Percentiles rank a stretch among this genome's conserved stretches.
phyloP scores from a whole-genome alignment of 305 asterid genomes.

The Petunia hybrid region DNA sequence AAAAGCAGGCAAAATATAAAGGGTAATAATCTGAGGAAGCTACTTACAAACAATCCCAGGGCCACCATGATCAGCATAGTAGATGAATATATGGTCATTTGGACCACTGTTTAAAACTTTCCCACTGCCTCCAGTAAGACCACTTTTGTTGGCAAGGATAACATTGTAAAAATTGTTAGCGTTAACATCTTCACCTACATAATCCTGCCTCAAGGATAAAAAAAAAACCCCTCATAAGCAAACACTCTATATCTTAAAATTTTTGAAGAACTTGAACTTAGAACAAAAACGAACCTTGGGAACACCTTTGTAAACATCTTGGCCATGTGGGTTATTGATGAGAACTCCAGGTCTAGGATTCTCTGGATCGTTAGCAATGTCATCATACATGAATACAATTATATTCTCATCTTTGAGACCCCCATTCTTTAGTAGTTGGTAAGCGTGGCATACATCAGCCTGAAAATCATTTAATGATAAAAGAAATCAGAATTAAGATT shows the following conservation, averaged over 20 bases:
- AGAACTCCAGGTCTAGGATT: slow-evolving; percentile 55
- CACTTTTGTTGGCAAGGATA: slow-evolving; percentile 50
- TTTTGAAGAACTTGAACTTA: slow-evolving; percentile 35
- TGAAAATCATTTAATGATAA: slow-evolving; percentile 47
- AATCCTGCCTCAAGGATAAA: slow-evolving; percentile 63
- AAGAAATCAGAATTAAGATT: slow-evolving; percentile 50
- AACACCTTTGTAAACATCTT: slow-evolving; percentile 52
- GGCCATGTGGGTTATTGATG: slow-evolving; percentile 49
- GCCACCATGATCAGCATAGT: slow-evolving; percentile 52
- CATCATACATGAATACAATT: slow-evolving; percentile 60
- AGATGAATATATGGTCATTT: slow-evolving; percentile 49
- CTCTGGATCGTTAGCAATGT: slow-evolving; percentile 41
- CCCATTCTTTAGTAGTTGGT: slow-evolving; percentile 50
- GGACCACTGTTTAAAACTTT: slow-evolving; percentile 54
- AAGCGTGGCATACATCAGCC: slow-evolving; percentile 59
- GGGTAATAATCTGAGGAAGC: background rate
- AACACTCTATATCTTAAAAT: slow-evolving; percentile 37
- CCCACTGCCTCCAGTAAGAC: slow-evolving; percentile 52
- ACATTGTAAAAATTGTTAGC: slow-evolving; percentile 44
- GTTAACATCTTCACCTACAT: slow-evolving; percentile 42
- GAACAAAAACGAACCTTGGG: slow-evolving; percentile 63
- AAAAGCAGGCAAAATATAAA: background rate
- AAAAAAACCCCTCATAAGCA: slow-evolving; percentile 37
- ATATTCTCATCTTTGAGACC: slow-evolving; percentile 53
- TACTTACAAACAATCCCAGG: slow-evolving; percentile 46